These are phyloP conservation scores for Stygiomarasmius scandens DNA, from an alignment of 1,284 basidiomycete genomes.

Conservation along the genomic window DNA sequence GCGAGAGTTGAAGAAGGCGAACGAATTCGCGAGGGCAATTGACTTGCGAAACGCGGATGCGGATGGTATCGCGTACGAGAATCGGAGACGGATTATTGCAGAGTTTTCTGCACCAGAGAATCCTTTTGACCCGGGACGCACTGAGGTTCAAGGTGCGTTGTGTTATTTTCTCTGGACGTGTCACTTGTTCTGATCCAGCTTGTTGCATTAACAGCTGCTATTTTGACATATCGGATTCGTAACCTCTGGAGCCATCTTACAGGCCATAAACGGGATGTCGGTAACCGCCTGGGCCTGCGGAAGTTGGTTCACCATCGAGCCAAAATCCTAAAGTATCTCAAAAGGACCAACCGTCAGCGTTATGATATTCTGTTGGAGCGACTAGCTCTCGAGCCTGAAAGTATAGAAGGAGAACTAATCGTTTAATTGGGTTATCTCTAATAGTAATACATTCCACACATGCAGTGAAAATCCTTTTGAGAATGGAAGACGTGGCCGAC, in stretches of 20 bases:
- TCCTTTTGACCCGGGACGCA: conserved; percentile 78
- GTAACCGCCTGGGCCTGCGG: conserved; percentile 76
- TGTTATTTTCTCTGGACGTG: not conserved
- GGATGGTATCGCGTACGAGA: conserved; percentile 83
- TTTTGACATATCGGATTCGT: conserved; percentile 86
- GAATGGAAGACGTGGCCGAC: too few species aligned
- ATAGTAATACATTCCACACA: not conserved
- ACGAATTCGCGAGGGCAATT: conserved; percentile 69
- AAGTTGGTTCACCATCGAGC: conserved; percentile 83
- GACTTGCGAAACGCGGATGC: conserved; percentile 90
- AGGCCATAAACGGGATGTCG: conserved; percentile 74
- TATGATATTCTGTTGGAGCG: conserved; percentile 77
- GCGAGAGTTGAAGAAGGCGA: conserved; percentile 61
- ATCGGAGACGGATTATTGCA: conserved; percentile 77
- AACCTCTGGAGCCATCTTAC: conserved; percentile 78
- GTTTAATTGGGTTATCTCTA: conserved; percentile 41
- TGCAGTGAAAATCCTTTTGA: not conserved
- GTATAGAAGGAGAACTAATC: conserved; percentile 88
- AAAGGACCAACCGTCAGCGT: conserved; percentile 63
- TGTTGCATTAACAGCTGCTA: conserved; percentile 61
- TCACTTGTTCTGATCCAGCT: conserved; percentile 1
- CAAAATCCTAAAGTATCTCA: conserved; percentile 83
- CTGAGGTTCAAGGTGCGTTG: conserved; percentile 85
- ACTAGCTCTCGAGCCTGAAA: conserved; percentile 76
- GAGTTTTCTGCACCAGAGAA: conserved; percentile 77